Percentiles rank a stretch among this genome's conserved stretches.
Conservation (phyloP, 352 stramenopile genomes). For the Phytophthora pinifolia region DNA sequence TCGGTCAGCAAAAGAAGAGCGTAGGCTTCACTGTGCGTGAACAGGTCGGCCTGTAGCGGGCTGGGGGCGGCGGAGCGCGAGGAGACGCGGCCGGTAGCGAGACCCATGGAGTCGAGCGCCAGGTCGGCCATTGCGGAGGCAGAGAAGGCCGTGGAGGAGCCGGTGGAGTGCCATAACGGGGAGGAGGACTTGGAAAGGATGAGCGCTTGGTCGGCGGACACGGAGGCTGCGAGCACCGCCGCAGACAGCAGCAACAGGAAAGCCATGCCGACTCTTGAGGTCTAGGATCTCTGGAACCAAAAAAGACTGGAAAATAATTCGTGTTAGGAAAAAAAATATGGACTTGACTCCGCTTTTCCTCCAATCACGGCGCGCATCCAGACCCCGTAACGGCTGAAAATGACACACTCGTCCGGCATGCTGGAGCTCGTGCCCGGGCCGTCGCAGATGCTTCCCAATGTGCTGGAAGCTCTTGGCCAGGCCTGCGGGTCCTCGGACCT, state of each 20-base stretch:
- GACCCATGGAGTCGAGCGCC: slow-evolving; percentile 38
- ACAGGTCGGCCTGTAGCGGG: slow-evolving; percentile 47
- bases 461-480: slow-evolving; percentile 33
- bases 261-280: slow-evolving; percentile 24
- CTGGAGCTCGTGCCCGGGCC: slow-evolving; percentile 44
- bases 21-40: slow-evolving; percentile 35
- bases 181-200: slow-evolving; percentile 23
- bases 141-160: slow-evolving; percentile 24
- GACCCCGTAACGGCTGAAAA: not conserved
- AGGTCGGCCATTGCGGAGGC: slow-evolving; percentile 37
- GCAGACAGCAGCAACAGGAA: slow-evolving; percentile 18
- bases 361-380: too few relatives aligned
- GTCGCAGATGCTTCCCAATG: slow-evolving; percentile 41
- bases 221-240: slow-evolving; percentile 12
- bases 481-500: slow-evolving; percentile 47
- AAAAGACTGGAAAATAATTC: too few relatives aligned
- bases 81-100: slow-evolving; percentile 28
- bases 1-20: slow-evolving; percentile 40
- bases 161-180: slow-evolving; percentile 27
- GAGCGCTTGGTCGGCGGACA: slow-evolving; percentile 28
- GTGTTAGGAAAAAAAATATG: too few relatives aligned
- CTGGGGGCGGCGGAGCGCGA: slow-evolving; percentile 21
- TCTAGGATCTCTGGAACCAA: too few relatives aligned
- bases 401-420: slow-evolving; percentile 15
- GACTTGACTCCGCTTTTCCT: too few relatives aligned